phyloP scores from a whole-genome alignment of 208 protist genomes.

The Sergeia podlipaevii region DNA sequence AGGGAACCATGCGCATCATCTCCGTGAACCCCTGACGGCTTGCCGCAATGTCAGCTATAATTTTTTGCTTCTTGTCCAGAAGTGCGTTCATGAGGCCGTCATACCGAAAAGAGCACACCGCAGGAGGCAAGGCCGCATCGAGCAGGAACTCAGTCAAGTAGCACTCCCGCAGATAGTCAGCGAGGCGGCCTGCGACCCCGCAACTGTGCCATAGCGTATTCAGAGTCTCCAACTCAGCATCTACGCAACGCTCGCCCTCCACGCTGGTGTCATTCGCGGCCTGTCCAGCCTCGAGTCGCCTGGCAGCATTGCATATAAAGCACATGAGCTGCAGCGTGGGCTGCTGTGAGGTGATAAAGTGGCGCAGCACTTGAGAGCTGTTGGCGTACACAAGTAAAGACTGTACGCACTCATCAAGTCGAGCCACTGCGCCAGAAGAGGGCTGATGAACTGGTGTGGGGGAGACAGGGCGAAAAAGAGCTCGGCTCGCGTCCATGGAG shows the following conservation, averaged over 20 bases:
- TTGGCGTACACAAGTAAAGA: slow-evolving; percentile 82
- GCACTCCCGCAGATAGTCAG: slow-evolving; percentile 49
- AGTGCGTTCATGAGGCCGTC: slow-evolving; percentile 59
- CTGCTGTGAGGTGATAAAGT: slow-evolving; percentile 39
- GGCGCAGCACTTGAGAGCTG: slow-evolving; percentile 52
- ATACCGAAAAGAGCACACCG: slow-evolving; percentile 85
- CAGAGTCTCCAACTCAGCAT: slow-evolving; percentile 52
- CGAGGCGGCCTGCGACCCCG: slow-evolving; percentile 38
- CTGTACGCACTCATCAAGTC: slow-evolving; percentile 68
- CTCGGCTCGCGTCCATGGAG: neutral
- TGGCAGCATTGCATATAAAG: slow-evolving; percentile 59
- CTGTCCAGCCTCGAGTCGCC: slow-evolving; percentile 33
- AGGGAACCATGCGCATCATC: slow-evolving; percentile 46
- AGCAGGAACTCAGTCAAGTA: slow-evolving; percentile 84
- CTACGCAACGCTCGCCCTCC: slow-evolving; percentile 32
- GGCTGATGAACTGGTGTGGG: slow-evolving; percentile 34
- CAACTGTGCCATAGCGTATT: slow-evolving; percentile 30
- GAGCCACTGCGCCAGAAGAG: slow-evolving; percentile 19
- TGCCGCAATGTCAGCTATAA: slow-evolving; percentile 57
- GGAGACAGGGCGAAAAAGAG: slow-evolving; percentile 22
- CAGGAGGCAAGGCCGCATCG: slow-evolving; percentile 82
- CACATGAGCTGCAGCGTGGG: slow-evolving; percentile 51
- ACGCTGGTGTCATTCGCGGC: slow-evolving; percentile 6
- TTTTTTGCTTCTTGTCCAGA: slow-evolving; percentile 62
- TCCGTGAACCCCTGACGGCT: slow-evolving; percentile 37